Conservation (phyloP, 2,329 filamentous ascomycete genomes). For the Botryosphaeria agaves region DNA sequence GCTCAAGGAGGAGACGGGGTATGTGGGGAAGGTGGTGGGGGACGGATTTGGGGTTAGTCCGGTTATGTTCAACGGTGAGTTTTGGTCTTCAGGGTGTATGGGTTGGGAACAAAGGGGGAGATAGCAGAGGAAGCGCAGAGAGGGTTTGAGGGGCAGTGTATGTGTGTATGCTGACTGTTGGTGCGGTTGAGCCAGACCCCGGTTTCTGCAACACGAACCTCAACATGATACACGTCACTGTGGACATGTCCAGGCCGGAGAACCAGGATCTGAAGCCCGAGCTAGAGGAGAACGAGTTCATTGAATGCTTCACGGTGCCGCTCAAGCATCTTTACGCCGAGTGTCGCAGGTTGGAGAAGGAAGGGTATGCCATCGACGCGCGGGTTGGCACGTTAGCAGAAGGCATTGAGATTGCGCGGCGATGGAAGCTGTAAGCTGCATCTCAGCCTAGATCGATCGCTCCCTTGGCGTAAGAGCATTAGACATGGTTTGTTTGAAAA, state of each 20-base stretch:
- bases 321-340: slow-evolving; percentile 46
- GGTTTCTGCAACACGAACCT: slow-evolving; percentile 25
- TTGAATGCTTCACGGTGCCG: slow-evolving; percentile 58
- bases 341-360: slow-evolving; percentile 45
- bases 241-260: slow-evolving; percentile 50
- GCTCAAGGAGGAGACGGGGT: slow-evolving; percentile 45
- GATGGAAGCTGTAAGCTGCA: slow-evolving; percentile 15
- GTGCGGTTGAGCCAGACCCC: too few relatives aligned
- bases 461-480: too few relatives aligned
- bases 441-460: too few relatives aligned
- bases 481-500: too few relatives aligned
- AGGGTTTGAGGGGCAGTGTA: background rate
- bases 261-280: slow-evolving; percentile 53
- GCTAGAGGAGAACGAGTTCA: slow-evolving; percentile 67
- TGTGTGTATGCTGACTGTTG: background rate
- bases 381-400: slow-evolving; percentile 63
- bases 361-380: slow-evolving; percentile 67
- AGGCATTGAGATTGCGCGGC: slow-evolving; percentile 55
- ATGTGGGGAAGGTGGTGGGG: slow-evolving; percentile 28
- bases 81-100: too few relatives aligned
- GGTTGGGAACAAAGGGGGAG: too few relatives aligned
- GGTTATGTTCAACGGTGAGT: slow-evolving; percentile 25
- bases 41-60: slow-evolving; percentile 19
- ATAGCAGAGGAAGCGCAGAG: too few relatives aligned
- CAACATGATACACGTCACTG: slow-evolving; percentile 52